phyloP scores from a whole-genome alignment of 192 early-diverging fungal genomes.

The Endogone sp. region DNA sequence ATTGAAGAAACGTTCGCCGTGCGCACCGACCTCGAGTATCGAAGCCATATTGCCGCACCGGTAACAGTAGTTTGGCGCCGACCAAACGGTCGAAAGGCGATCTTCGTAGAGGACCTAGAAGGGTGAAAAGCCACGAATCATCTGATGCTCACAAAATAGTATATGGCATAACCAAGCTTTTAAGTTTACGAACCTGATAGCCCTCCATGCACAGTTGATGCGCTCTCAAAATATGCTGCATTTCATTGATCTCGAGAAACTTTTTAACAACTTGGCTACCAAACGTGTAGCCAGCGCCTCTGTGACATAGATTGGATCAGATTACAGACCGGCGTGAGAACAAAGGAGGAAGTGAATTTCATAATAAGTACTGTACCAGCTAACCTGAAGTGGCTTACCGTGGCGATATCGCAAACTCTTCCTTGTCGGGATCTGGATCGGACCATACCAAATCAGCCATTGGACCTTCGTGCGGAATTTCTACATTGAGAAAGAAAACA shows the following conservation, averaged over 20 bases:
- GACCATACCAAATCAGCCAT: conserved; percentile 96
- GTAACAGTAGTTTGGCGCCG: conserved; percentile 83
- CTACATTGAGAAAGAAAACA: conserved; percentile 30
- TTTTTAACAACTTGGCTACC: conserved; percentile 72
- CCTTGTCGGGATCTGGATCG: conserved; percentile 72
- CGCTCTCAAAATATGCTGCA: conserved; percentile 79
- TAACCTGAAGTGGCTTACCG: conserved; percentile 33
- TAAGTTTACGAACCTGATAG: too few species aligned
- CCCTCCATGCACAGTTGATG: conserved; percentile 91
- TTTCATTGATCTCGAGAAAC: conserved; percentile 74
- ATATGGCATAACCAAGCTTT: too few species aligned
- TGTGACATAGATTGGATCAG: conserved; percentile 18
- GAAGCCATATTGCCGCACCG: conserved; percentile 84
- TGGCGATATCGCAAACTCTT: conserved; percentile 80
- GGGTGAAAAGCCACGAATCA: neutral
- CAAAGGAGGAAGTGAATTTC: conserved; percentile 3
- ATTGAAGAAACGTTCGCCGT: conserved; percentile 79
- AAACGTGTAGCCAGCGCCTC: conserved; percentile 88
- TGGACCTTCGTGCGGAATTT: conserved; percentile 93
- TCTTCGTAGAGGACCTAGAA: conserved; percentile 79
- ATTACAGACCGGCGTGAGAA: too few species aligned
- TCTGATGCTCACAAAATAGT: too few species aligned
- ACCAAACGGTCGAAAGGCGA: conserved; percentile 85
- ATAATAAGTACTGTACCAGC: neutral
- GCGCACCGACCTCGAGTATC: conserved; percentile 72